Base-by-base conservation (phyloP, 2,329 filamentous ascomycete species). In the Zopfia rhizophila region DNA sequence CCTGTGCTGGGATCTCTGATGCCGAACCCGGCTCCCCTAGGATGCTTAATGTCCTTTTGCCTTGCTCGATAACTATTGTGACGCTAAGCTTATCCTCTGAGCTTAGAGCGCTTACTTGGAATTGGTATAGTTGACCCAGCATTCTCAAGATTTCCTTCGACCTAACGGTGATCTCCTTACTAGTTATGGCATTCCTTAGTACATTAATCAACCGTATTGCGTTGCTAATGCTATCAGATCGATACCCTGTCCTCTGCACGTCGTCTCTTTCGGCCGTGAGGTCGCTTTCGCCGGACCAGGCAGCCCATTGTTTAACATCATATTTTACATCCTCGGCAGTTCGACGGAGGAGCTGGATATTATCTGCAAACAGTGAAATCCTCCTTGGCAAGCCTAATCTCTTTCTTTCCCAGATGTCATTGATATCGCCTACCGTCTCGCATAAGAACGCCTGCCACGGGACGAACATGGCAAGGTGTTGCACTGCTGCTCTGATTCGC, bases 381-480 rank as follows among this genome's bases (percentile, higher is more conserved):
- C 33, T 22, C 22, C 33, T n/a, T 19, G 17, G 33, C 17, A 37
- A 21, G 33, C 8, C 5, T 37, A 11, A 5, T 21, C 7, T 37
- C 10, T 37, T 3, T n/a, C 33, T 37, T n/a, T 37, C 33, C 33
- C 17, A 37, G 13, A 37, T 37, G 17, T 4, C n/a, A 21, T 37
- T 37, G 33, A 22, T 22, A 16, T 37, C 33, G 10, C 33, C 33
- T 4, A 21, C 22, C 33, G 33, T 22, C 33, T 37, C 33, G n/a
- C n/a, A n/a, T 17, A n/a, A 22, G 13, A 37, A 40, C 1, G 2
- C 3, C 24, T 40, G 14, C 37, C 25, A 40, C 2, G 27, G 37
- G 1, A 40, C 13, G 19, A 40, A 40, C 7, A 40, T 13, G 18
- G 37, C 37, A n/a, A 40, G 37, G 16, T 40, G 37, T 16, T 40